Conservation (phyloP, 768 basidiomycete genomes). For the Lentinula raphanica region DNA sequence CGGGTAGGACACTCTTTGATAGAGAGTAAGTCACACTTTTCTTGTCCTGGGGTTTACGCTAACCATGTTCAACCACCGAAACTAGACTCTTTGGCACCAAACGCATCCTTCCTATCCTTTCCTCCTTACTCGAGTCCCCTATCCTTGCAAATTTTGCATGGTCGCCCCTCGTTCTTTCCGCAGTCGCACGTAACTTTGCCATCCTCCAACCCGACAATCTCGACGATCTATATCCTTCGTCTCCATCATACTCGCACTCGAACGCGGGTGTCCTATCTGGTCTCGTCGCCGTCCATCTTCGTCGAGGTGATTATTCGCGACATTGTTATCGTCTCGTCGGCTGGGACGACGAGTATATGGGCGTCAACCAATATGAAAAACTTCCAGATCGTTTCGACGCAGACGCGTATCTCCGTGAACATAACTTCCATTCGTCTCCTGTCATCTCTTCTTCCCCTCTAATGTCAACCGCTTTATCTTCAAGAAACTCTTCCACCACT, state of each 20-base stretch:
- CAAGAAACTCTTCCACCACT: neutral
- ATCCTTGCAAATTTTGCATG: slow-evolving; percentile 36
- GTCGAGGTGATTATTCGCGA: slow-evolving; percentile 45
- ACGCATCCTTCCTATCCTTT: slow-evolving; percentile 31
- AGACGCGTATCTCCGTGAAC: slow-evolving; percentile 17
- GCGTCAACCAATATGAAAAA: slow-evolving; percentile 40
- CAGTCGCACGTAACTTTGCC: slow-evolving; percentile 14
- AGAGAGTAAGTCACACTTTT: neutral
- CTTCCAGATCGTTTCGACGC: slow-evolving; percentile 39
- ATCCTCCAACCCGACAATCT: slow-evolving; percentile 3
- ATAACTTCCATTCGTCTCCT: neutral
- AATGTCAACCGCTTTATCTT: neutral
- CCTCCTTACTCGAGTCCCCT: slow-evolving; percentile 34
- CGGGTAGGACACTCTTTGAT: neutral
- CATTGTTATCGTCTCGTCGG: slow-evolving; percentile 34
- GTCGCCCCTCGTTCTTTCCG: slow-evolving; percentile 6
- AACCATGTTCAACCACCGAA: too few relatives aligned
- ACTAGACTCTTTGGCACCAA: slow-evolving; percentile 19
- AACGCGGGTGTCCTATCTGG: slow-evolving; percentile 23
- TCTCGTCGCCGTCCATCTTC: slow-evolving; percentile 47
- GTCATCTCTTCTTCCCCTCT: neutral
- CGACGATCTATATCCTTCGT: neutral
- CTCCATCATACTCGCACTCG: neutral
- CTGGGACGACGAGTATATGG: slow-evolving; percentile 31
- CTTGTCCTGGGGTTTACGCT: too few relatives aligned